Evolutionary conservation across 495 filamentous ascomycete species (phyloP).

Genomic region (Penicillium taxi): DNA sequence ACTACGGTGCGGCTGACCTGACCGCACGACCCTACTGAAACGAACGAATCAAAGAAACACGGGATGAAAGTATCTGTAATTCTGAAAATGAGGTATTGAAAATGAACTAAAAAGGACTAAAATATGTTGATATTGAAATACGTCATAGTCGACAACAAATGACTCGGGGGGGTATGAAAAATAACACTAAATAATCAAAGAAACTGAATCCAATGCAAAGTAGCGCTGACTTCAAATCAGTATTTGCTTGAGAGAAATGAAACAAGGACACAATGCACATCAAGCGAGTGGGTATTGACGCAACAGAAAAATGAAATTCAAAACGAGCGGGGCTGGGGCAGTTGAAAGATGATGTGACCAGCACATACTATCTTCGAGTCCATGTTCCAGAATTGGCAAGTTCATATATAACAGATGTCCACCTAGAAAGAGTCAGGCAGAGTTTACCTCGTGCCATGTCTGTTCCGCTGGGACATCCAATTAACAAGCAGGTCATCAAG

Average conservation of each 20-base stretch:
- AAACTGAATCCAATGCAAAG: constrained; percentile 11
- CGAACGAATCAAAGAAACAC: too few species aligned
- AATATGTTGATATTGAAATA: constrained; percentile 14
- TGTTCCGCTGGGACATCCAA: constrained; percentile 59
- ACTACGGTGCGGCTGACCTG: constrained; percentile 24
- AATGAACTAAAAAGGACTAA: too few species aligned
- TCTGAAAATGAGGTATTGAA: too few species aligned
- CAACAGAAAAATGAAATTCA: constrained; percentile 1
- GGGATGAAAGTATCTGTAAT: too few species aligned
- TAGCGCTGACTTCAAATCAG: constrained; percentile 10
- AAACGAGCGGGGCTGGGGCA: constrained; percentile 9
- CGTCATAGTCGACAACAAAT: constrained; percentile 13
- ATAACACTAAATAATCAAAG: constrained; percentile 7
- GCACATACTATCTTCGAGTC: constrained; percentile 11
- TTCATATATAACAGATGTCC: constrained; percentile 8
- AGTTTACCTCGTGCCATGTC: constrained; percentile 11
- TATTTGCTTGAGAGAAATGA: constrained; percentile 4
- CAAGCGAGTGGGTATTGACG: constrained; percentile 5
- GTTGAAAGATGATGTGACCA: constrained; percentile 19
- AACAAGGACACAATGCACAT: constrained; percentile 6
- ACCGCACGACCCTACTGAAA: constrained; percentile 23
- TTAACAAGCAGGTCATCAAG: constrained; percentile 80
- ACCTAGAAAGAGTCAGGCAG: constrained; percentile 5
- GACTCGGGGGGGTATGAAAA: constrained; percentile 24
- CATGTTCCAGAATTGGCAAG: constrained; percentile 1